A percentile compares a stretch with the other conserved stretches of the same genome.
phyloP scores from a whole-genome alignment of 169 alveolate genomes.

The Plasmodium falciparum region DNA sequence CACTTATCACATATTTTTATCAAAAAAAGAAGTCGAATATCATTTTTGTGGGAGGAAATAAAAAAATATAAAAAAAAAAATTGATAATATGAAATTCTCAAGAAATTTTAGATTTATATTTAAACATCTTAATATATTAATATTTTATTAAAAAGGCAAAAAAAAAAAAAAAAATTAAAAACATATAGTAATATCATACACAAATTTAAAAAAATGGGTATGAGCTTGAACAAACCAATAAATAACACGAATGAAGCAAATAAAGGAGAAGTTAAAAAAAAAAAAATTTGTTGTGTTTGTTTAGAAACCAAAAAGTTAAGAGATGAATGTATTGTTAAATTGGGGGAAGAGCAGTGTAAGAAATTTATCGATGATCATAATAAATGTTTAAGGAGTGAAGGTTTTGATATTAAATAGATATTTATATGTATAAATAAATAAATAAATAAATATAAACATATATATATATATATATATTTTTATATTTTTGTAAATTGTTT shows the following conservation, averaged over 20 bases:
- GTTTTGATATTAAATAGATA: slow-evolving; percentile 77
- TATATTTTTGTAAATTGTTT: neutral
- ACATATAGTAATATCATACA: neutral
- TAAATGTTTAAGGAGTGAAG: slow-evolving; percentile 82
- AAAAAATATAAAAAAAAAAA: no score
- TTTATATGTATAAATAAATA: neutral
- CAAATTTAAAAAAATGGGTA: slow-evolving; percentile 29
- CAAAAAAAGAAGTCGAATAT: no score
- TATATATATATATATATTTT: neutral
- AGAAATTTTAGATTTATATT: no score
- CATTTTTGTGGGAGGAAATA: no score
- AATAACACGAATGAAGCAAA: slow-evolving; percentile 37
- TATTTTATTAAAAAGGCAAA: no score
- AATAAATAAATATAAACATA: neutral
- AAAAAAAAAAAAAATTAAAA: no score
- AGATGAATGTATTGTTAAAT: slow-evolving; percentile 82
- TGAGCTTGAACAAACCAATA: slow-evolving; percentile 10
- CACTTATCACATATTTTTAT: no score
- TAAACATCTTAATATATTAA: no score
- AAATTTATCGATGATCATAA: slow-evolving; percentile 82
- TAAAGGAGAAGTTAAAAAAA: slow-evolving; percentile 39
- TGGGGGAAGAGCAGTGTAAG: slow-evolving; percentile 81
- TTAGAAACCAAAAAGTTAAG: slow-evolving; percentile 85
- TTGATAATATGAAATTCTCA: no score
- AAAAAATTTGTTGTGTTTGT: slow-evolving; percentile 84